Conservation (phyloP, 331 rosid species). For the Pyracantha coccinea region DNA sequence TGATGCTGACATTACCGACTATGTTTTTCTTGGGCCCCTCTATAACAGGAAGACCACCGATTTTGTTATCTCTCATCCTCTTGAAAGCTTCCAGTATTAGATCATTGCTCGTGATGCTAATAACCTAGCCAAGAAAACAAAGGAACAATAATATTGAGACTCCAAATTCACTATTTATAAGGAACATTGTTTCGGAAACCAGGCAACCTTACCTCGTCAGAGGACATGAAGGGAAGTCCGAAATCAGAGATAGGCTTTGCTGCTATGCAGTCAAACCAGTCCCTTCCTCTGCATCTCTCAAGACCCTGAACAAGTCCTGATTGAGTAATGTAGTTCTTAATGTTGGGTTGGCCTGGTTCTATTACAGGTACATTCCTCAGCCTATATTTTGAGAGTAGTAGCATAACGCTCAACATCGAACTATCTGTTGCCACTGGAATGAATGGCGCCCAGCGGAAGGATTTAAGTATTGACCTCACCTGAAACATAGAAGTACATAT, state of each 20-base stretch:
- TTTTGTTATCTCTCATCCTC: slow-evolving; percentile 64
- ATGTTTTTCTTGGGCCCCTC: slow-evolving; percentile 58
- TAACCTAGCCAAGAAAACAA: slow-evolving; percentile 43
- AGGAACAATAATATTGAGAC: slow-evolving; percentile 5
- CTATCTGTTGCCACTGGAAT: slow-evolving; percentile 59
- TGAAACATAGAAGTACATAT: slow-evolving; percentile 32
- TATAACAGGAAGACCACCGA: slow-evolving; percentile 85
- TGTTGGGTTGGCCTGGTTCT: slow-evolving; percentile 59
- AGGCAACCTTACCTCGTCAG: slow-evolving; percentile 41
- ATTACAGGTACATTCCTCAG: slow-evolving; percentile 85
- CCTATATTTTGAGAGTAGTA: slow-evolving; percentile 87
- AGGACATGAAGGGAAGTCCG: slow-evolving; percentile 86
- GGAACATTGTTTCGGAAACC: not conserved
- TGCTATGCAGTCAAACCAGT: slow-evolving; percentile 84
- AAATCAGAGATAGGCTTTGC: slow-evolving; percentile 46
- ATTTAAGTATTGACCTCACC: slow-evolving; percentile 62
- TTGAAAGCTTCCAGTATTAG: slow-evolving; percentile 89
- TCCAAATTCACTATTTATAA: not conserved
- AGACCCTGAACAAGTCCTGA: slow-evolving; percentile 89
- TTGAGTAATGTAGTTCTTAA: slow-evolving; percentile 81
- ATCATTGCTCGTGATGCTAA: slow-evolving; percentile 52
- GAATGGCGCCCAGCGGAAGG: slow-evolving; percentile 81
- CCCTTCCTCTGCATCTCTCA: slow-evolving; percentile 76
- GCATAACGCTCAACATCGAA: slow-evolving; percentile 68
- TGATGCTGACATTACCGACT: slow-evolving; percentile 68